Evolutionary conservation across 2,329 filamentous ascomycete genomes (phyloP), one percentile per base, ranked within the genome.

Genomic region (Pseudogymnoascus sp.): DNA sequence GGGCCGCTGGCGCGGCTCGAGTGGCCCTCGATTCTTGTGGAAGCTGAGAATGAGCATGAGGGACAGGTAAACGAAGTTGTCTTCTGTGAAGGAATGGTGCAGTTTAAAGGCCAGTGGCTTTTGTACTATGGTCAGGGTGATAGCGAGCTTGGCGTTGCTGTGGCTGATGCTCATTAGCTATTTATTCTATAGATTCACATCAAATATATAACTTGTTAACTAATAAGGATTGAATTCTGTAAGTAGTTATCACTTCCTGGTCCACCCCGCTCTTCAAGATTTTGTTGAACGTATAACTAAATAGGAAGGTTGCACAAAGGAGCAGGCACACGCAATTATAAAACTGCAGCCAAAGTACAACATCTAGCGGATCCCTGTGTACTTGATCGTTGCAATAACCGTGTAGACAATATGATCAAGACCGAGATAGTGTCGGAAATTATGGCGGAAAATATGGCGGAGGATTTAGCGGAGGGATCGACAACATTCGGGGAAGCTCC

Each of bases 91-190:
- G 70, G 70, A 8, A 42, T 72, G 52, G 70, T 72, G 23, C 70
- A 72, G 60, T 72, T 71, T 41, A 66, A 68, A 55, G 69, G 70
- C 4, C 68, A 69, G 52, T 72, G 70, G 70, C 67, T 69, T 30
- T 49, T 72, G 62, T 71, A 71, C 58, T 71, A 68, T 62, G 70
- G 70, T 14, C 64, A 69, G 60, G 68, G 65, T 14, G 68, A 71
- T 59, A 33, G 23, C 16, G 25, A 30, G 25, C 55, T 59, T 33
- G 19, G 22, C 28, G 55, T 59, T 59, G 55, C 55, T 19, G 16
- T 19, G 25, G 19, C 55, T 36, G 33, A 36, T 36, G 33, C 33
- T 36, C 33, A 36, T 36, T 36, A 36, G 33, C 33, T 36, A 36
- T 36, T 36, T 36, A 36, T 36, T 12, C 9, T 14, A 36, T 36